Percentiles rank a stretch among this genome's conserved stretches.
Conservation (phyloP, 2,329 filamentous ascomycete species). For the Apiospora sp. region DNA sequence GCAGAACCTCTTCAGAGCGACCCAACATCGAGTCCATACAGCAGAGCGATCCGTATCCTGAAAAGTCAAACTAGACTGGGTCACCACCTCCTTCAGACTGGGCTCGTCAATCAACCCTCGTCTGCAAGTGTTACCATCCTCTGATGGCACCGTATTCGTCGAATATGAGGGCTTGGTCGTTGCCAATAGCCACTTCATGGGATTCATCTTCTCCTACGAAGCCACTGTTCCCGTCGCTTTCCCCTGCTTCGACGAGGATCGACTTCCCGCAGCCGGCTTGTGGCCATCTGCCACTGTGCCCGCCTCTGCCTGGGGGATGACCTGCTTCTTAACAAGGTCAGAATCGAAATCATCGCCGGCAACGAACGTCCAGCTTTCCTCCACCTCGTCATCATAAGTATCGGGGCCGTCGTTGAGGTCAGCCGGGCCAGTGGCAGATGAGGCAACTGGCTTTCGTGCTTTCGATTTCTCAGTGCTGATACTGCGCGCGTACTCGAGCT, state of each 20-base stretch:
- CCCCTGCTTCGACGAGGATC: background rate
- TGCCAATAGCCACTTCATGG: background rate
- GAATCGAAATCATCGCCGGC: slow-evolving; percentile 57
- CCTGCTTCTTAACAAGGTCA: slow-evolving; percentile 42
- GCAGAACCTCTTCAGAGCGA: background rate
- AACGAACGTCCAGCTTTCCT: slow-evolving; percentile 92
- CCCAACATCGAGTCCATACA: background rate
- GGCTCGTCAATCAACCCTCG: background rate
- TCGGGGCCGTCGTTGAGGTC: slow-evolving; percentile 50
- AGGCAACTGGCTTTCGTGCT: slow-evolving; percentile 54
- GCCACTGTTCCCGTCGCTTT: background rate
- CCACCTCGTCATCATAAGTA: slow-evolving; percentile 67
- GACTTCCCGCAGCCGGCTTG: background rate
- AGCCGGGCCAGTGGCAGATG: slow-evolving; percentile 32
- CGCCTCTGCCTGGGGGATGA: slow-evolving; percentile 38
- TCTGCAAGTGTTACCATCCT: background rate
- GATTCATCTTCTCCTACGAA: slow-evolving; percentile 2
- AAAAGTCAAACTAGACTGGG: background rate
- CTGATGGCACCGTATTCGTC: background rate
- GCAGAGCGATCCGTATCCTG: background rate
- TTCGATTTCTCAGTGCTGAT: slow-evolving; percentile 74
- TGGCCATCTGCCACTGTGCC: background rate
- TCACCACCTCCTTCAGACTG: background rate
- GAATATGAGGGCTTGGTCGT: background rate
- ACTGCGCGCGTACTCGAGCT: slow-evolving; percentile 89